Conservation (phyloP, 1,284 basidiomycete genomes). For the Caloboletus firmus region DNA sequence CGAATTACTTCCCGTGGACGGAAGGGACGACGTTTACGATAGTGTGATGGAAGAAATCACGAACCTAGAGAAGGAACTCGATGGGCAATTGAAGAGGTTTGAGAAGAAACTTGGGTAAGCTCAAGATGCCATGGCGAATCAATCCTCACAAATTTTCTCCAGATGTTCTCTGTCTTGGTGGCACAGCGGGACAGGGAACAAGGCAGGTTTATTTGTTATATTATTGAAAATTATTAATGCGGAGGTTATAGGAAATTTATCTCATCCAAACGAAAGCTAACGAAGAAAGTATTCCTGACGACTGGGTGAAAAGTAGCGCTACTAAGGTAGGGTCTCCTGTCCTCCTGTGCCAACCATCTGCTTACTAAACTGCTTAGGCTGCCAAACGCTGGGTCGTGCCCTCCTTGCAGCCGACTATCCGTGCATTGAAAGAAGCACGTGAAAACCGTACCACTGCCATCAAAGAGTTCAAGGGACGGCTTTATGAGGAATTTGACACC, state of each 20-base stretch:
- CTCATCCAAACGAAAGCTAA: conserved; percentile 70
- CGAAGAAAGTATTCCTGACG: conserved; percentile 68
- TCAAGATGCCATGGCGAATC: conserved; percentile 8
- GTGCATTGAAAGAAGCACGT: conserved; percentile 86
- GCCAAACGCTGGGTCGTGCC: conserved; percentile 77
- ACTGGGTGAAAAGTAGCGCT: conserved; percentile 82
- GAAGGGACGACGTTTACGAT: conserved; percentile 86
- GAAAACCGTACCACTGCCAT: conserved; percentile 81
- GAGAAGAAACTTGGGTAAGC: conserved; percentile 59
- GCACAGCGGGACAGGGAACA: conserved; percentile 83
- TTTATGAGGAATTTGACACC: conserved; percentile 84
- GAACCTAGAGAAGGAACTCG: conserved; percentile 68
- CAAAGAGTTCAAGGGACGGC: conserved; percentile 78
- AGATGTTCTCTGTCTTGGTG: conserved; percentile 70
- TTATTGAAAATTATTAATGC: conserved; percentile 1
- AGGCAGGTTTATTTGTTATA: conserved; percentile 43
- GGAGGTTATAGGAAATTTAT: conserved; percentile 72
- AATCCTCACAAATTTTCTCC: conserved; percentile 5
- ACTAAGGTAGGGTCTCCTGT: conserved; percentile 61
- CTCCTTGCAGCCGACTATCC: conserved; percentile 67
- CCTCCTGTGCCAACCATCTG: neutral
- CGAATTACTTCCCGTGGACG: conserved; percentile 72
- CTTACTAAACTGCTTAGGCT: conserved; percentile 45
- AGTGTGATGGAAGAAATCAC: conserved; percentile 68
- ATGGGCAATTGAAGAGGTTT: conserved; percentile 61